These are phyloP conservation scores for Xanthoconium stramineum DNA, from an alignment of 768 basidiomycete genomes.

Conservation along the genomic window DNA sequence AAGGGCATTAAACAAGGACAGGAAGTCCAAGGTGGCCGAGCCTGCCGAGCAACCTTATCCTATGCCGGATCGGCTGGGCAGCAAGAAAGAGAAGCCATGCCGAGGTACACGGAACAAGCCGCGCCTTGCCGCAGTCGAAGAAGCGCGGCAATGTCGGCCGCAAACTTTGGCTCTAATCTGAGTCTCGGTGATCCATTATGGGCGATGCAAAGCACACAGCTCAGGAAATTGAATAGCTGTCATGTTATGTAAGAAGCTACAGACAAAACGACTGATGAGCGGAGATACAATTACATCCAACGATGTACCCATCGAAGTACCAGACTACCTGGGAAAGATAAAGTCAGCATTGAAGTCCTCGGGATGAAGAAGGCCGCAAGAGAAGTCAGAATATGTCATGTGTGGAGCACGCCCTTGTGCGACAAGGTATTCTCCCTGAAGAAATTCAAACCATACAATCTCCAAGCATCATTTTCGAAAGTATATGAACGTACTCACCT, in stretches of 20 bases:
- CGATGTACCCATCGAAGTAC: background rate
- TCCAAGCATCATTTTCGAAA: constrained; percentile 51
- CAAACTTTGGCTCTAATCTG: background rate
- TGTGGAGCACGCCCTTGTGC: constrained; percentile 69
- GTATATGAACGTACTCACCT: constrained; percentile 24
- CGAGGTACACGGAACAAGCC: constrained; percentile 2
- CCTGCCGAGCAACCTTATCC: constrained; percentile 14
- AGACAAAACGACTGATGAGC: background rate
- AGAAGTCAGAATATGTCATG: constrained; percentile 47
- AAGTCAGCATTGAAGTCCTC: constrained; percentile 8
- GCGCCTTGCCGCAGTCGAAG: background rate
- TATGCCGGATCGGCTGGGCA: constrained; percentile 1
- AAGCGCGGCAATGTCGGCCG: background rate
- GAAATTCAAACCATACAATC: constrained; percentile 72
- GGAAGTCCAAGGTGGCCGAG: background rate
- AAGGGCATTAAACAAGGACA: constrained; percentile 5
- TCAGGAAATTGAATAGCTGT: background rate
- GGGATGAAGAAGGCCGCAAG: background rate
- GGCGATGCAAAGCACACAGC: background rate
- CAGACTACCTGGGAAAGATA: background rate
- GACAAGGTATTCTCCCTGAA: constrained; percentile 80
- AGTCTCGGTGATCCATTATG: background rate
- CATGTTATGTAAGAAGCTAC: background rate
- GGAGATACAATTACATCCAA: background rate
- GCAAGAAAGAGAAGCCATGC: background rate